Conservation (phyloP, 352 stramenopile species). For the Phytopythium sindhum region DNA sequence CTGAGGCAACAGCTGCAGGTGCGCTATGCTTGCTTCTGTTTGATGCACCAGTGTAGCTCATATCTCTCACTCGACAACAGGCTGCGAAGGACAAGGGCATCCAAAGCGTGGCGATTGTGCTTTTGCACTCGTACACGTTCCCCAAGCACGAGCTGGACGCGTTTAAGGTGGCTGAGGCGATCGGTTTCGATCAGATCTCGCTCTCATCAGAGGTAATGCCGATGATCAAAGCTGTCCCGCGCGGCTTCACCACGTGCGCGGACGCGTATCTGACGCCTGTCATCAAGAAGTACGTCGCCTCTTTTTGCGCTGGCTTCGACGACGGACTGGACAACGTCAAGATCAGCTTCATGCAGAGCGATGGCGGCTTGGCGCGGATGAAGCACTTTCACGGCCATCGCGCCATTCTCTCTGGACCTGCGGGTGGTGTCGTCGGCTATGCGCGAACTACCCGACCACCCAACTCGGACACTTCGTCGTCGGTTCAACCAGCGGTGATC, state of each 20-base stretch:
- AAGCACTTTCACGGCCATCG: constrained; percentile 91
- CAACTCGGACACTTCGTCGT: constrained; percentile 13
- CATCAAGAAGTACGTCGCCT: constrained; percentile 96
- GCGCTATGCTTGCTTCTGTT: background rate
- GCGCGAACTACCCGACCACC: constrained; percentile 89
- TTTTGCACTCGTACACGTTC: constrained; percentile 96
- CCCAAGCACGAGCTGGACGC: constrained; percentile 91
- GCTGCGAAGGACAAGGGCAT: constrained; percentile 82
- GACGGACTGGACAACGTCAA: constrained; percentile 84
- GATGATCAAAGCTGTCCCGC: constrained; percentile 97
- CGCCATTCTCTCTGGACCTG: constrained; percentile 93
- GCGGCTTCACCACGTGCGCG: constrained; percentile 95
- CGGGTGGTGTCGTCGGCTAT: constrained; percentile 96
- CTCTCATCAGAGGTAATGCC: constrained; percentile 93
- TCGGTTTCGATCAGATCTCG: constrained; percentile 95
- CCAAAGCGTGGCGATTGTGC: constrained; percentile 93
- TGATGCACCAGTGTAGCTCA: background rate
- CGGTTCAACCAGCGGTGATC: constrained; percentile 67
- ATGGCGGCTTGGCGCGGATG: constrained; percentile 96
- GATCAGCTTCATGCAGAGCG: constrained; percentile 99
- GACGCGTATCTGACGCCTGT: constrained; percentile 98
- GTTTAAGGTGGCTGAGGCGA: constrained; percentile 81
- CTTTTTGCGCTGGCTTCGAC: constrained; percentile 97
- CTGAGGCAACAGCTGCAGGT: constrained; percentile 85
- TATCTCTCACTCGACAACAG: constrained; percentile 7